Conservation (phyloP, 352 stramenopile species). For the Globisporangium rhizosaccharum region DNA sequence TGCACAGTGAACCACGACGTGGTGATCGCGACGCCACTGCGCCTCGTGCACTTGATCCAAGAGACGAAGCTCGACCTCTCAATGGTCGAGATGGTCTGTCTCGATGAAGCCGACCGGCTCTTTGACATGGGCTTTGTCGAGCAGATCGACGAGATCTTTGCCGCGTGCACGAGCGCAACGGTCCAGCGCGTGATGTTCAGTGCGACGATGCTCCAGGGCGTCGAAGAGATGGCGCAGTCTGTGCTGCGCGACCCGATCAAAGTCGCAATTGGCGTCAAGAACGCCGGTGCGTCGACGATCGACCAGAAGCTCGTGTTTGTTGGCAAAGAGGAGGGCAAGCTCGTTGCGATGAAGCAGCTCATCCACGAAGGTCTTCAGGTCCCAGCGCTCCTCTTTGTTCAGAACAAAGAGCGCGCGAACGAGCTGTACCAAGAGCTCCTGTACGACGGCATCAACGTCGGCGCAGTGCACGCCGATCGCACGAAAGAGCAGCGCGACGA, state of each 20-base stretch:
- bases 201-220: conserved; percentile 94
- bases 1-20: conserved; percentile 89
- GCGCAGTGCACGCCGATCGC: conserved; percentile 95
- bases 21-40: conserved; percentile 94
- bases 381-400: conserved; percentile 97
- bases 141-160: conserved; percentile 98
- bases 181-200: conserved; percentile 96
- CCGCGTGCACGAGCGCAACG: conserved; percentile 78
- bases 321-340: conserved; percentile 98
- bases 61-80: conserved; percentile 78
- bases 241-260: conserved; percentile 96
- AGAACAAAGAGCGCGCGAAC: conserved; percentile 98
- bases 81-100: conserved; percentile 91
- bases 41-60: conserved; percentile 90
- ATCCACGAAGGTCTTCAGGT: conserved; percentile 91
- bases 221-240: conserved; percentile 94
- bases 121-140: conserved; percentile 96
- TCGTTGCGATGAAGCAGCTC: conserved; percentile 94
- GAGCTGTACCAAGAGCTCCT: conserved; percentile 97
- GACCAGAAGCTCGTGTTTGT: conserved; percentile 97
- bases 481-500: conserved; percentile 92
- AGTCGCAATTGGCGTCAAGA: conserved; percentile 91
- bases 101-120: conserved; percentile 98
- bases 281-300: conserved; percentile 86
- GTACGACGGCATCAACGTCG: conserved; percentile 98